These are phyloP conservation scores for Ophiostoma sp. DNA, from an alignment of 2,329 filamentous ascomycete genomes.

Conservation along the genomic window DNA sequence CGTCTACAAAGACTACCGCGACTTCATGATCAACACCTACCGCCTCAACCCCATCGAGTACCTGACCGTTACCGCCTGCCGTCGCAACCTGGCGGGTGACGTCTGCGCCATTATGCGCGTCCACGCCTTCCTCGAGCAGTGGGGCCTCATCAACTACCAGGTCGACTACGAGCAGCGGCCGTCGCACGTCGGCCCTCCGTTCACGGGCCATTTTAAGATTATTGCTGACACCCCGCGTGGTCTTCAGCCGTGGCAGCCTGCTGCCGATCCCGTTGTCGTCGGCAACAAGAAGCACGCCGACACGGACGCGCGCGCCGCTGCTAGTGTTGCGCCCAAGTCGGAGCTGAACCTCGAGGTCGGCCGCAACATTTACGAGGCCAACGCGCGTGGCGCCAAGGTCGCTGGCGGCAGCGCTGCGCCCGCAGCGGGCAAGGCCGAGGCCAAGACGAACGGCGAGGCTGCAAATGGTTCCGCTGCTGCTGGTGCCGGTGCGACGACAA, in stretches of 20 bases:
- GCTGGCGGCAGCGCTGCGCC: conserved; percentile 49
- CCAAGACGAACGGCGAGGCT: conserved; percentile 74
- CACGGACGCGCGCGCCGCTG: conserved; percentile 72
- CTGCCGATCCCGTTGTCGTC: conserved; percentile 68
- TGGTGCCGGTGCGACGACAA: conserved; percentile 52
- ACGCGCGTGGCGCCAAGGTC: conserved; percentile 73
- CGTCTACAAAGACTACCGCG: conserved; percentile 97
- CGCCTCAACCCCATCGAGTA: conserved; percentile 94
- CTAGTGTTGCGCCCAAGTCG: conserved; percentile 66
- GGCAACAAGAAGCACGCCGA: conserved; percentile 61
- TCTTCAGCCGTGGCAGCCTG: conserved; percentile 91
- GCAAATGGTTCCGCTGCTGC: conserved; percentile 46
- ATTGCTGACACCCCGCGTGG: conserved; percentile 94
- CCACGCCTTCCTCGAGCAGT: conserved; percentile 95
- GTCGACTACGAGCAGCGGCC: conserved; percentile 94
- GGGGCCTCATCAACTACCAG: conserved; percentile 99
- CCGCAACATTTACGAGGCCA: conserved; percentile 92
- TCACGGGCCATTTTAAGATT: conserved; percentile 95
- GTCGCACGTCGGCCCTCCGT: conserved; percentile 92
- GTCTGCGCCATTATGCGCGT: conserved; percentile 99
- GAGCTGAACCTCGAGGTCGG: conserved; percentile 91
- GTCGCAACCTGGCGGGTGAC: conserved; percentile 91
- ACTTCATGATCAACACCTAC: conserved; percentile 99
- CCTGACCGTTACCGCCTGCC: conserved; percentile 92
- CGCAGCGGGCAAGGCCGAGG: conserved; percentile 53